These are phyloP conservation scores for Eimeria zaria DNA, from an alignment of 169 alveolate genomes.

Conservation along the genomic window DNA sequence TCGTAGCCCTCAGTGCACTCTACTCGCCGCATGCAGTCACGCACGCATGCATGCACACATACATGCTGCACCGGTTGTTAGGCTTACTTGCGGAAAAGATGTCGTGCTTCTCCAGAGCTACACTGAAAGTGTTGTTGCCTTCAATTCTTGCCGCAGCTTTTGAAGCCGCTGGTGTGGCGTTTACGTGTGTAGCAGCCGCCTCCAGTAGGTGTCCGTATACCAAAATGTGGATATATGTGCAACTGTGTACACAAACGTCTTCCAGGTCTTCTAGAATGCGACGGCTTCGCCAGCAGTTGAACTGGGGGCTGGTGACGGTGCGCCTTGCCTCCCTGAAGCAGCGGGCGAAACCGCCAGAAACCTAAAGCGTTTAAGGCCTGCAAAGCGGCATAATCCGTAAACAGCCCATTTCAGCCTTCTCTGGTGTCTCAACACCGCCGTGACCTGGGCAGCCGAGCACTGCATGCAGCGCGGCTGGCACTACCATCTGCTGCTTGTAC, in stretches of 20 bases:
- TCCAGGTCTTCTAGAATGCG: background rate
- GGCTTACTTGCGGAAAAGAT: constrained; percentile 3
- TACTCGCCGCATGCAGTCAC: background rate
- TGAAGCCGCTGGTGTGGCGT: background rate
- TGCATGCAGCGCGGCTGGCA: constrained; percentile 15
- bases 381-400: background rate
- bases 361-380: background rate
- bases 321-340: background rate
- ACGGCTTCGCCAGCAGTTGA: background rate
- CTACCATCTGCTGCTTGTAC: background rate
- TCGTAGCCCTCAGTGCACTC: background rate
- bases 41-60: background rate
- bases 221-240: background rate
- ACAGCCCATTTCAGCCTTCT: constrained; percentile 4
- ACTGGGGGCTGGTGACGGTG: background rate
- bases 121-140: background rate
- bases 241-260: background rate
- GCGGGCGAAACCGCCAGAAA: constrained; percentile 22
- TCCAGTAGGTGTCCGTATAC: background rate
- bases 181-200: background rate
- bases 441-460: constrained; percentile 44
- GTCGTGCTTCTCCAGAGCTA: background rate
- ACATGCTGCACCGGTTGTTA: background rate
- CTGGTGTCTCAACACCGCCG: background rate
- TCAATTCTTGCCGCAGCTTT: background rate